Conservation (phyloP, 352 stramenopile genomes). For the Phytophthora macrochlamydospora region DNA sequence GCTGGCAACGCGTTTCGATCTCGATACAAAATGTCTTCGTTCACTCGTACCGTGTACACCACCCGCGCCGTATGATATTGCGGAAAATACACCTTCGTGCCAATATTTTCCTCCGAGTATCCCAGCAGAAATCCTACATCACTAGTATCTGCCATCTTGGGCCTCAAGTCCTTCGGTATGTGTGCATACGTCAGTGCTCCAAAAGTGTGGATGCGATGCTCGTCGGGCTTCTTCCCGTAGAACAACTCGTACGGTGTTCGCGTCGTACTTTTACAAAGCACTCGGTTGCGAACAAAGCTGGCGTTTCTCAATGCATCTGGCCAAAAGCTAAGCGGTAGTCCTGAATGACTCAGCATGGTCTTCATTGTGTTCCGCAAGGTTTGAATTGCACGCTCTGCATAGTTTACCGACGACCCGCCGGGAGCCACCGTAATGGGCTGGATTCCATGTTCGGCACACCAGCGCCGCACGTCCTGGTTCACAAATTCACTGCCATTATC, state of each 20-base stretch:
- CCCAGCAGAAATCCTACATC: not conserved
- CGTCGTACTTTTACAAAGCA: not conserved
- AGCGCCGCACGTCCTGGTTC: not conserved
- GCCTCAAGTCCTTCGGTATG: not conserved
- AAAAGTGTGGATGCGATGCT: conserved; percentile 7
- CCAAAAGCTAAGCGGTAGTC: not conserved
- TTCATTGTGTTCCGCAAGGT: conserved; percentile 2
- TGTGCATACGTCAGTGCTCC: conserved; percentile 1
- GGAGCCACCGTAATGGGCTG: not conserved
- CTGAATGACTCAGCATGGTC: not conserved
- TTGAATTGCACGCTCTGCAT: not conserved
- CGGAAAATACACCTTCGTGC: not conserved
- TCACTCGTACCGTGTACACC: not conserved
- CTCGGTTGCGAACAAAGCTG: not conserved
- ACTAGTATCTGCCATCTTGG: conserved; percentile 1
- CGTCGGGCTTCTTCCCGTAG: conserved; percentile 4
- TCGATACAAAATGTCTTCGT: not conserved
- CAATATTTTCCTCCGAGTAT: not conserved
- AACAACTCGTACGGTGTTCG: not conserved
- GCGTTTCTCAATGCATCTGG: not conserved
- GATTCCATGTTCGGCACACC: not conserved
- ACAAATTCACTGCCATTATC: not conserved
- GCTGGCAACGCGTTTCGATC: not conserved
- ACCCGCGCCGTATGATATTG: not conserved
- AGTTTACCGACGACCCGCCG: not conserved